Evolutionary conservation across 1,284 basidiomycete genomes (phyloP), one percentile per base, ranked within the genome.

Genomic region (Ceratobasidium theobromae): DNA sequence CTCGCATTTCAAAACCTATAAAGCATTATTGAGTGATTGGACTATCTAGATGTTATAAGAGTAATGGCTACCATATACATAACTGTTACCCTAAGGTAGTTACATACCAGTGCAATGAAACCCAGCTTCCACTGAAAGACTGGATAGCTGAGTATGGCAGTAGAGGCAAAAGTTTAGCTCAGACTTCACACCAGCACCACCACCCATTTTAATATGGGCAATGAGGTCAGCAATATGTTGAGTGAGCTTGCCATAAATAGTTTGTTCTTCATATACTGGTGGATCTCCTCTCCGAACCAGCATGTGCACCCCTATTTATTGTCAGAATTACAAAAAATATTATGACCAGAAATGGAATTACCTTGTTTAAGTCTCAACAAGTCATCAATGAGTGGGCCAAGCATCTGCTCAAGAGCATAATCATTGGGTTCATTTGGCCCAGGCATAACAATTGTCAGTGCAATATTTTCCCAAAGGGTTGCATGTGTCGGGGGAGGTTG

Each of bases 401-500:
- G 18, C 27, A 58, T 40, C 12, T 67, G 65, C 11, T 52, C 46
- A 1, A 62, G 33, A 4, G 40, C 53, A 18, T 62, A 58, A 4
- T 23, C 27, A 4, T 11, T 33, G 3, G 55, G 66, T 14, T 58
- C 49, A 0, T 62, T 48, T n/a, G 66, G 66, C 3, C 66, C 57
- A 23, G 66, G 55, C 30, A 62, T 53, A 5, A 62, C 21, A 1
- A 55, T 25, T 5, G 25, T 21, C 9, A 67, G 35, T 1, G 21
- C 51, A 4, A 67, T 62, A 23, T 67, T 60, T 12, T 67, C 55
- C 2, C 23, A 35, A 3, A 57, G 28, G 23, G 43, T 52, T 0
- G 55, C 0, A 67, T 12, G 48, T 58, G 66, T 9, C 45, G n/a
- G 1, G 66, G 66, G 2, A 57, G 9, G 25, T 57, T 67, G 21